Percentiles rank a stretch among this genome's conserved stretches.
Evolutionary conservation across 2,329 filamentous ascomycete genomes (phyloP).

Genomic region (Colletotrichum trifolii): DNA sequence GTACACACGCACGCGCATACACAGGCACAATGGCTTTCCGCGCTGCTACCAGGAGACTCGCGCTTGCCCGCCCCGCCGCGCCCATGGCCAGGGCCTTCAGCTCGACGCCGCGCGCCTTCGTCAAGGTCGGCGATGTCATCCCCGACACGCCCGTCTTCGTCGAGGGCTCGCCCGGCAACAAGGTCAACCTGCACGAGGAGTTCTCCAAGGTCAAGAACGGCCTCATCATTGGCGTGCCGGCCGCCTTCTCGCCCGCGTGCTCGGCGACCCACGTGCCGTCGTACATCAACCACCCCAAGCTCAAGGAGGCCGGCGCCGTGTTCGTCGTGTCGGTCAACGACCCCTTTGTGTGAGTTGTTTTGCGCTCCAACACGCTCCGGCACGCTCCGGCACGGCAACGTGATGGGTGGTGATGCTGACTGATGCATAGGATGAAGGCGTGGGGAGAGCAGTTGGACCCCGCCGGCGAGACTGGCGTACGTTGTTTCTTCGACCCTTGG

Average conservation of each 20-base stretch:
- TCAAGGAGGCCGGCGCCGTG: conserved; percentile 83
- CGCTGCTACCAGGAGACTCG: conserved; percentile 46
- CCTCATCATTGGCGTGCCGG: conserved; percentile 86
- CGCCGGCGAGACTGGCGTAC: conserved; percentile 77
- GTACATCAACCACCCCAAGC: conserved; percentile 82
- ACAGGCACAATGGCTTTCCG: conserved; percentile 50
- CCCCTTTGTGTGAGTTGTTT: conserved; percentile 81
- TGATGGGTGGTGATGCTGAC: conserved; percentile 12
- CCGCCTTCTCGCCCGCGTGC: conserved; percentile 74
- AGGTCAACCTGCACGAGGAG: conserved; percentile 86
- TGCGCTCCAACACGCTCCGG: too few relatives aligned
- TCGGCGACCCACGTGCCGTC: conserved; percentile 80
- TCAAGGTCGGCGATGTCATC: conserved; percentile 83
- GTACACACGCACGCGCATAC: background rate
- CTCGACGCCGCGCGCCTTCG: conserved; percentile 68
- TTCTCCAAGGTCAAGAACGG: conserved; percentile 74
- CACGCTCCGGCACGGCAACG: too few relatives aligned
- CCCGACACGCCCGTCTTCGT: conserved; percentile 82
- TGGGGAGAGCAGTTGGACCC: conserved; percentile 86
- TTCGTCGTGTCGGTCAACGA: conserved; percentile 96
- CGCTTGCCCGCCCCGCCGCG: conserved; percentile 44
- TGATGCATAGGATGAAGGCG: conserved; percentile 80
- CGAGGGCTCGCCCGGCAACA: conserved; percentile 90
- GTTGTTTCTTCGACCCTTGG: conserved; percentile 46
- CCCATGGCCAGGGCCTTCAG: conserved; percentile 65